Conservation (phyloP, 2,329 filamentous ascomycete species). For the Fusarium goolgardi region DNA sequence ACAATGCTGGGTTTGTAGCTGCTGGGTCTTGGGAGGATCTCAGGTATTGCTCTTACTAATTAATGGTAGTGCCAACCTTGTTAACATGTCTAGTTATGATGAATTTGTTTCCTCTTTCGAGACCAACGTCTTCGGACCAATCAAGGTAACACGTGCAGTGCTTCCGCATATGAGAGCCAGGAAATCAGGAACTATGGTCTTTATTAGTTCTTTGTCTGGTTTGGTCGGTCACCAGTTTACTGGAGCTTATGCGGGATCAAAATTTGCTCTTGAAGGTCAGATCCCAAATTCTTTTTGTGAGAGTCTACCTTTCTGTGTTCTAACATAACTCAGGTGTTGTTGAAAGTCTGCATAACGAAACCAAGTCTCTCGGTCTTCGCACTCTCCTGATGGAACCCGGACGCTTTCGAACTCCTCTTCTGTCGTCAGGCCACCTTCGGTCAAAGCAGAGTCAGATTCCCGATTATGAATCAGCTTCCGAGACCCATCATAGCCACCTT, state of each 20-base stretch:
- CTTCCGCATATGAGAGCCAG: constrained; percentile 10
- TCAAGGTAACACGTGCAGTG: constrained; percentile 12
- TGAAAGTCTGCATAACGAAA: constrained; percentile 20
- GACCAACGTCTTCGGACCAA: constrained; percentile 20
- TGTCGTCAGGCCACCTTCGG: constrained; percentile 5
- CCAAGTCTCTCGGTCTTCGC: constrained; percentile 4
- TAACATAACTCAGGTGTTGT: constrained; percentile 9
- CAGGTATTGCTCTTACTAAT: constrained; percentile 28
- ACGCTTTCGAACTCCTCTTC: constrained; percentile 11
- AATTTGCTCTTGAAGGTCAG: constrained; percentile 25
- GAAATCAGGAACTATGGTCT: constrained; percentile 9
- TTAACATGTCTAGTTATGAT: background rate
- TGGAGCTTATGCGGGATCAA: constrained; percentile 14
- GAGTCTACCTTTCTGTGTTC: no score
- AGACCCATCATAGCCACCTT: background rate
- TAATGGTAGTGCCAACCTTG: fast-evolving
- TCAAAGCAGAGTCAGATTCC: constrained; percentile 4
- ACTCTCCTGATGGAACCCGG: constrained; percentile 19
- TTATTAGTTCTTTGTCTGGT: constrained; percentile 18
- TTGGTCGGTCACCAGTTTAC: constrained; percentile 13
- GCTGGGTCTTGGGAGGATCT: constrained; percentile 49
- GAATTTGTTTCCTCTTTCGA: constrained; percentile 21
- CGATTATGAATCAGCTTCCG: constrained; percentile 7
- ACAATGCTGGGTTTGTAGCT: constrained; percentile 51
- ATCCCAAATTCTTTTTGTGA: no score